phyloP scores from a whole-genome alignment of 176 grass and related monocot genomes.

The Avena atlantica region DNA sequence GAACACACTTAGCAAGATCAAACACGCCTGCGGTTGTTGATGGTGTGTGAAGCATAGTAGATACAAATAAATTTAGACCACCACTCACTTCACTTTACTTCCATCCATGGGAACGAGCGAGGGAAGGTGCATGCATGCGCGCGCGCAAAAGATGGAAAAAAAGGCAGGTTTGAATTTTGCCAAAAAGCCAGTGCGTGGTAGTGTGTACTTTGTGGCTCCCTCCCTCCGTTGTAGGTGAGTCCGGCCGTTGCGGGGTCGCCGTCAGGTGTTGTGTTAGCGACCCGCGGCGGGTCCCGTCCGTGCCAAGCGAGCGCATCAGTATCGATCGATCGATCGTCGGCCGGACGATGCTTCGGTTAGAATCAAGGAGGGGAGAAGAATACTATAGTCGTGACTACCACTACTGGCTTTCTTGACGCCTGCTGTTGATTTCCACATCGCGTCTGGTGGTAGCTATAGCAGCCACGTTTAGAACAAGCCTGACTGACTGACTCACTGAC shows the following conservation, averaged over 20 bases:
- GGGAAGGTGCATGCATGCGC: background rate
- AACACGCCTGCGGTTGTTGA: too few relatives aligned
- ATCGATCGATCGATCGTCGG: background rate
- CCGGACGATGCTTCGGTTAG: slow-evolving; percentile 17
- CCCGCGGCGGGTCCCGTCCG: background rate
- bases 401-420: background rate
- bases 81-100: background rate
- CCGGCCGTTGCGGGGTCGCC: slow-evolving; percentile 22
- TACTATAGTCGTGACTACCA: background rate
- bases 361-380: background rate
- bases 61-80: too few relatives aligned
- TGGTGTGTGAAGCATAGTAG: too few relatives aligned
- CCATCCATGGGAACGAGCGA: background rate
- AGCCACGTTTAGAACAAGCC: slow-evolving; percentile 58
- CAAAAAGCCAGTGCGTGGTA: background rate
- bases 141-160: too few relatives aligned
- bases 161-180: background rate
- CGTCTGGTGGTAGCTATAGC: background rate
- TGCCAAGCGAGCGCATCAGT: background rate
- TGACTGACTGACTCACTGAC: background rate
- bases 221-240: slow-evolving; percentile 30
- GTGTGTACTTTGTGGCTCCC: slow-evolving; percentile 18
- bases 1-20: too few relatives aligned
- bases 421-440: background rate
- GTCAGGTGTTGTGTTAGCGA: slow-evolving; percentile 12